phyloP scores from a whole-genome alignment of 2,329 filamentous ascomycete species.

The Aspergillus eucalypticola region DNA sequence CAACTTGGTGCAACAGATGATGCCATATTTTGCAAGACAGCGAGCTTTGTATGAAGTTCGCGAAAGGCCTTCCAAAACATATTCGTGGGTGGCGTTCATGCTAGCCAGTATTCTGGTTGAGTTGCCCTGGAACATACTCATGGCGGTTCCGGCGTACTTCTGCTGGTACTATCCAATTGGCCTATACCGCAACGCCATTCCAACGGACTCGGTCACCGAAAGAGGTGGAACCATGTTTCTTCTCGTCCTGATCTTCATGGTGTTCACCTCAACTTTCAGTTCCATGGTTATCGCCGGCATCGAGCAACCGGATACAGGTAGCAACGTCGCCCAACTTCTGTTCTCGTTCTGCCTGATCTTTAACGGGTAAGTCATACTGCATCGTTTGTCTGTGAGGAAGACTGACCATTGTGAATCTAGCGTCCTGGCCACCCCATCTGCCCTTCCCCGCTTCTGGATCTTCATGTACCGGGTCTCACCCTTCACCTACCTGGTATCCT shows the following conservation, averaged over 20 bases:
- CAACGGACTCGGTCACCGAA: constrained; percentile 39
- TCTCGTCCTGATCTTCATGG: constrained; percentile 64
- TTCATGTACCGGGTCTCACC: constrained; percentile 73
- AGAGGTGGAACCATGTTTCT: constrained; percentile 66
- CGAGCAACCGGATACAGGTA: constrained; percentile 66
- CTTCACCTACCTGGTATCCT: constrained; percentile 61
- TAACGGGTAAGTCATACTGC: constrained; percentile 39
- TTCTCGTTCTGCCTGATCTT: constrained; percentile 61
- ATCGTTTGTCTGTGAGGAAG: not conserved
- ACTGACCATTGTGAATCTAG: constrained; percentile 31
- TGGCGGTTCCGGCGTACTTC: constrained; percentile 59
- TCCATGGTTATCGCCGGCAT: constrained; percentile 71
- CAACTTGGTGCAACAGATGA: constrained; percentile 49
- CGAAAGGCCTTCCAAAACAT: constrained; percentile 64
- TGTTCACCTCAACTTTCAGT: constrained; percentile 70
- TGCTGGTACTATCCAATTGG: constrained; percentile 67
- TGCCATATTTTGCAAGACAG: constrained; percentile 58
- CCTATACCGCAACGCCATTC: constrained; percentile 41
- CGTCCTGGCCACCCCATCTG: constrained; percentile 60
- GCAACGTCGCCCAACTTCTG: constrained; percentile 60
- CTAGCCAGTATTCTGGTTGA: constrained; percentile 68
- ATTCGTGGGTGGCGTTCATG: constrained; percentile 71
- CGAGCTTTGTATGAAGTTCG: constrained; percentile 58
- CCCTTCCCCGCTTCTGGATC: constrained; percentile 71
- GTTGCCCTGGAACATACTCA: constrained; percentile 63